phyloP scores from a whole-genome alignment of 495 filamentous ascomycete species.

The Trichoderma asperelloides region DNA sequence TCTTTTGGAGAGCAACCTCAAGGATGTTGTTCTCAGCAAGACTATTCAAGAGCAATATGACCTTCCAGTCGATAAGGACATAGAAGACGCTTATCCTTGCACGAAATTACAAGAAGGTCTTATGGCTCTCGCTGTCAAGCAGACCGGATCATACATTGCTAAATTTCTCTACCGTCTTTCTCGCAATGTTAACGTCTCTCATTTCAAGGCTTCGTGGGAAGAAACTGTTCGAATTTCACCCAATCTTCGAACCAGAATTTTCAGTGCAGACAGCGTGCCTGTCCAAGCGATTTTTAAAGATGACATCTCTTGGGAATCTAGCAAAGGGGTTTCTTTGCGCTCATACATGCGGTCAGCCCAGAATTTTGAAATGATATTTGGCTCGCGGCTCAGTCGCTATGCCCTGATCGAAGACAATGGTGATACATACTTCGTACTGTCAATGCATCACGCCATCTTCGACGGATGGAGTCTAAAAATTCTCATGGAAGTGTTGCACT shows the following conservation, averaged over 20 bases:
- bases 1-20: neutral
- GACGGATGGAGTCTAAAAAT: neutral
- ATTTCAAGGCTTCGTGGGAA: constrained; percentile 3
- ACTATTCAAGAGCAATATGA: constrained; percentile 27
- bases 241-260: constrained; percentile 1
- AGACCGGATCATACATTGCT: constrained; percentile 8
- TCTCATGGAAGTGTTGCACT: constrained; percentile 6
- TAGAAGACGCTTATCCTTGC: constrained; percentile 1
- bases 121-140: constrained; percentile 27
- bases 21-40: constrained; percentile 21
- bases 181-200: neutral
- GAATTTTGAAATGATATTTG: constrained; percentile 8
- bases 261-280: neutral
- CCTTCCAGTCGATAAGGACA: neutral
- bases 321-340: neutral
- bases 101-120: constrained; percentile 20
- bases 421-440: constrained; percentile 39
- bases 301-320: neutral
- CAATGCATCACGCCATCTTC: constrained; percentile 17
- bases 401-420: constrained; percentile 14
- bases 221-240: neutral
- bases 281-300: neutral
- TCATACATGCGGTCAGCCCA: neutral
- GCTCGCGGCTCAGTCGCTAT: constrained; percentile 17
- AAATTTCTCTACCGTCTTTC: neutral